phyloP scores from a whole-genome alignment of 305 asterid genomes.

The Fraxinus dipetala region DNA sequence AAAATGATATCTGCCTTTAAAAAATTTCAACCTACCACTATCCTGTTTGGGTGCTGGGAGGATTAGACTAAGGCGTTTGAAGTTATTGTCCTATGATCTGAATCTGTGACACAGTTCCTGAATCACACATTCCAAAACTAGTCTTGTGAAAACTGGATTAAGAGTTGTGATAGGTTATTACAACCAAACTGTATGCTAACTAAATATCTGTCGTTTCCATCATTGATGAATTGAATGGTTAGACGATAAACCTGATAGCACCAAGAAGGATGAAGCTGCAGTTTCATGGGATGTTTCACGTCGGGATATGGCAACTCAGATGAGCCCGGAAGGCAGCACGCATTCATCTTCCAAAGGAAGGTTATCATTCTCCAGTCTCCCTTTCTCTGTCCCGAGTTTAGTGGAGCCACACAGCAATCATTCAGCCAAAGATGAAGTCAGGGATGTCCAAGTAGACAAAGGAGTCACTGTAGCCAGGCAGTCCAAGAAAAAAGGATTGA shows the following conservation, averaged over 20 bases:
- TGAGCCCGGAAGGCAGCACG: conserved; percentile 76
- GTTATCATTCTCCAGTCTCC: conserved; percentile 41
- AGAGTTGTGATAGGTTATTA: not conserved
- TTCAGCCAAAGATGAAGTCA: conserved; percentile 50
- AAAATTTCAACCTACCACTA: not conserved
- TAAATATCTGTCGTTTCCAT: not conserved
- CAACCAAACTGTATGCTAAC: not conserved
- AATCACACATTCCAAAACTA: not conserved
- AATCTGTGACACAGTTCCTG: not conserved
- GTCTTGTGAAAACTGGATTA: not conserved
- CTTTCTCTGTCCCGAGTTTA: conserved; percentile 34
- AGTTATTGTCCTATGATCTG: not conserved
- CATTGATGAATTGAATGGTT: conserved; percentile 17
- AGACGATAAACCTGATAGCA: conserved; percentile 41
- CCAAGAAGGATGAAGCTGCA: conserved; percentile 38
- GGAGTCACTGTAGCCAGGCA: conserved; percentile 47
- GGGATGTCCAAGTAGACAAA: conserved; percentile 90
- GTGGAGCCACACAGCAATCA: conserved; percentile 22
- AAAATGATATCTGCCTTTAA: not conserved
- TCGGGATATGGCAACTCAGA: conserved; percentile 87
- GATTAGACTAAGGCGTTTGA: not conserved
- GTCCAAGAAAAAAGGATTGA: conserved; percentile 40
- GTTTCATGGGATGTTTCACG: conserved; percentile 38
- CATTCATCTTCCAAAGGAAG: conserved; percentile 54
- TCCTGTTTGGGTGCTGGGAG: not conserved